Evolutionary conservation across 768 basidiomycete genomes (phyloP), one percentile per base, ranked within the genome.

Genomic region (Trametopsis cervina): DNA sequence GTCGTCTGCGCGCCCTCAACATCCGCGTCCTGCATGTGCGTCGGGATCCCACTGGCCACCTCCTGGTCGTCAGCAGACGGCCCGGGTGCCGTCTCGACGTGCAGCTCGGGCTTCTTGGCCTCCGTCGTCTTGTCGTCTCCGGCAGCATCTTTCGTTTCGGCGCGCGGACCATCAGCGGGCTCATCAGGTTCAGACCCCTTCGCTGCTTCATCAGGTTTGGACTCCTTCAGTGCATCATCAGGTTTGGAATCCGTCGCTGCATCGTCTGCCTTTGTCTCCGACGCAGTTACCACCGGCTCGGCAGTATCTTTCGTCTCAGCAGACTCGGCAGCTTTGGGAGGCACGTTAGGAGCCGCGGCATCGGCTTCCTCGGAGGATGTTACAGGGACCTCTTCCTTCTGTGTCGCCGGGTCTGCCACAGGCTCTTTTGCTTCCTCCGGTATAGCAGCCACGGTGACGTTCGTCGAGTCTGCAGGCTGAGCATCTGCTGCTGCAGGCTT

Each of bases 21-120:
- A 11, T 47, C 46, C 13, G 15, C 46, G 18, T 41, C 20, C 24
- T n/a, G 38, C 26, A 49, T 5, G 40, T 27, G 47, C 47, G 23
- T 49, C 47, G 40, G 47, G 10, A 49, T 17, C 9, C 46, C 38
- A 37, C 47, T 42, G 27, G 22, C 40, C 5, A 42, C 26, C 25
- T 23, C 23, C 11, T 22, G n/a, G 7, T 13, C 13, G 21, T 42
- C 40, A 18, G 11, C 39, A 22, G 9, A 7, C 7, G 39, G n/a
- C 39, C 9, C 17, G 22, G 39, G 9, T 22, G n/a, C 17, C 11
- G 17, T 18, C 15, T 47, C 22, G 22, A 47, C 11, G 18, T 24
- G 46, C 24, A 47, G 26, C 20, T 35, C 12, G 12, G 46, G 46
- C 18, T 40, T 47, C 33, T 29, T 18, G 6, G 33, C 39, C 7